Evolutionary conservation across 495 filamentous ascomycete species (phyloP), one percentile per base, ranked within the genome.

Genomic region (Viridothelium virens): DNA sequence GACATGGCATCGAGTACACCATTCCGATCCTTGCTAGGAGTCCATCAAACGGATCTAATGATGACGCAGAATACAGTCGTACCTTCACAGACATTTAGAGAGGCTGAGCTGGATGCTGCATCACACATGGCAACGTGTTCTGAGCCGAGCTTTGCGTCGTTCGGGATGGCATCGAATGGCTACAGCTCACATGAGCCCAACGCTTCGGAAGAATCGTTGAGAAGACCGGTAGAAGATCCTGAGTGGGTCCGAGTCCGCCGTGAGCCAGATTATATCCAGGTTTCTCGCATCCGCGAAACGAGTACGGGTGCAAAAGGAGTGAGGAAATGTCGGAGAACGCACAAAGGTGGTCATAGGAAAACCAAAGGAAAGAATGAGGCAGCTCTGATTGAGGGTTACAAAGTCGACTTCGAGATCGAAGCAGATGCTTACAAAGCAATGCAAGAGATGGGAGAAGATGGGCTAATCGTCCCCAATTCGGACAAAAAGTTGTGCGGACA

Each of bases 251-350:
- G 18, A 7, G 31, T 59, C 7, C 53, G 25, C 18, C 18, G 6
- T 34, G 53, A 59, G 31, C 53, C 53, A 59, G 53, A 59, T 59
- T 59, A 36, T 59, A 6, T 33, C 5, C 5, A 1, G 3, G 18
- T 33, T 9, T 36, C 25, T 59, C 53, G 53, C 7, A 59, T 59
- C 6, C 53, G 36, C 14, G 53, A 59, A 18, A 59, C 53, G 7
- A 59, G 53, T 36, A 59, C 53, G 31, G 53, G 53, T 4, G 53
- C 53, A 4, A 59, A 59, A 36, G 31, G 53, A 34, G 53, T 59
- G 5, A 59, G 36, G 31, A 59, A 59, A 14, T 9, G 53, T 14
- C 53, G 4, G 9, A 59, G 36, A 31, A 34, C 31, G 31, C 53
- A 59, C 7, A 59, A 59, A 31, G 11, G 31, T 14, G 31, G 53